Base-by-base conservation (phyloP, 306 rosid species). In the Vigna nakashimae region DNA sequence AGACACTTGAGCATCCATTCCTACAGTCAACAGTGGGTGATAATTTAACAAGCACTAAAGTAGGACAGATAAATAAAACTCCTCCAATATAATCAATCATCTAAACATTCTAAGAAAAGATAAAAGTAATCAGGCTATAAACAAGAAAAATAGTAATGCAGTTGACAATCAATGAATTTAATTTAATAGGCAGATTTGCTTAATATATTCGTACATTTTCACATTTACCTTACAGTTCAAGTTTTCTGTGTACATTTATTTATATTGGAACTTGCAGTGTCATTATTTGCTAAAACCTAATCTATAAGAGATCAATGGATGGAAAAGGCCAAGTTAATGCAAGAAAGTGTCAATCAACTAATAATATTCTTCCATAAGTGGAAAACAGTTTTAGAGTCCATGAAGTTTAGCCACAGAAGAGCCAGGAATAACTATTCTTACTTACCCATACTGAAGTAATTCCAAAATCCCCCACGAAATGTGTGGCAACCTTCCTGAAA, bases 1-100 rank as follows among this genome's bases (percentile, higher is more conserved):
- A 40, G 99, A 95, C 72, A 95, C 97, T 88, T 95, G 98, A 81
- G 98, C 99, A 81, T 95, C 99, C 98, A 95, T 95, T 55, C 99
- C 98, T 95, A 26, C 48, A 75, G 71, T 80, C 52, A 63, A 55
- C 18, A 56, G 50, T 64, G 15, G 80, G n/a, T 67, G 43, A 30
- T 60, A 51, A 66, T 58, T 65, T 16, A 59, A 43, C 53, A 64
- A 67, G 38, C 18, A 80, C 36, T 24, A 12, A 22, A 84, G 16
- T 65, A 50, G 15, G 55, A 13, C 11, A 5, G 20, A 17, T 6
- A 74, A 40, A 13, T 30, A 73, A 34, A 72, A 72, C n/a, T 58
- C n/a, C 53, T 13, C 63, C 22, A 14, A 65, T 49, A 73, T 48
- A 46, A 15, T 79, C n/a, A 36, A 26, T 55, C 24, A 77, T 77